phyloP scores from a whole-genome alignment of 2,329 filamentous ascomycete genomes.

The Neonectria coccinea region DNA sequence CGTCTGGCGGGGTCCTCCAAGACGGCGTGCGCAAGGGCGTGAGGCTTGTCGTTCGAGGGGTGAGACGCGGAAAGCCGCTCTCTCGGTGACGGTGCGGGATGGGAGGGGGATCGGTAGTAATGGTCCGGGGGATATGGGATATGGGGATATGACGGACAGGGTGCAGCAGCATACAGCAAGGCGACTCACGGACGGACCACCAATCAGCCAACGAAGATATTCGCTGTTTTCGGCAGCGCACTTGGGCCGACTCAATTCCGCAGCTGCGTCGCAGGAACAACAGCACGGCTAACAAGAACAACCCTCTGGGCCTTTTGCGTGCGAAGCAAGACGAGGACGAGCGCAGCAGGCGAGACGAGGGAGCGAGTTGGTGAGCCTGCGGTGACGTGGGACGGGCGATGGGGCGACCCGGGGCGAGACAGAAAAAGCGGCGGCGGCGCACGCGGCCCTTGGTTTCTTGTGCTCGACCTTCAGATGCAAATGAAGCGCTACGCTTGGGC shows the following conservation, averaged over 20 bases:
- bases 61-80: conserved; percentile 15
- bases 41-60: conserved; percentile 6
- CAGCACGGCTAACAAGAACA: conserved; percentile 10
- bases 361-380: conserved; percentile 19
- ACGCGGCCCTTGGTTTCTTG: conserved; percentile 11
- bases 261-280: conserved; percentile 13
- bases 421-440: conserved; percentile 21
- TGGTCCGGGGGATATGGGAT: conserved; percentile 19
- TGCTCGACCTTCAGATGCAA: background rate
- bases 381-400: conserved; percentile 26
- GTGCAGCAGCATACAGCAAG: conserved; percentile 35
- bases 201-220: conserved; percentile 22
- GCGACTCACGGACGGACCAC: conserved; percentile 34
- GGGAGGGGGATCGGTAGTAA: conserved; percentile 23
- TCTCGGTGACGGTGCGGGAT: conserved; percentile 24
- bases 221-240: conserved; percentile 8
- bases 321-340: conserved; percentile 15
- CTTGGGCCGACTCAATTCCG: conserved; percentile 8
- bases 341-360: conserved; percentile 22
- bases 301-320: background rate
- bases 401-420: conserved; percentile 13
- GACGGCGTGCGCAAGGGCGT: conserved; percentile 28
- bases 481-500: conserved; percentile 21
- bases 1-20: conserved; percentile 23
- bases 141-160: conserved; percentile 15